These are phyloP conservation scores for Cystobasidium slooffiae DNA, from an alignment of 1,284 basidiomycete species.

Conservation along the genomic window DNA sequence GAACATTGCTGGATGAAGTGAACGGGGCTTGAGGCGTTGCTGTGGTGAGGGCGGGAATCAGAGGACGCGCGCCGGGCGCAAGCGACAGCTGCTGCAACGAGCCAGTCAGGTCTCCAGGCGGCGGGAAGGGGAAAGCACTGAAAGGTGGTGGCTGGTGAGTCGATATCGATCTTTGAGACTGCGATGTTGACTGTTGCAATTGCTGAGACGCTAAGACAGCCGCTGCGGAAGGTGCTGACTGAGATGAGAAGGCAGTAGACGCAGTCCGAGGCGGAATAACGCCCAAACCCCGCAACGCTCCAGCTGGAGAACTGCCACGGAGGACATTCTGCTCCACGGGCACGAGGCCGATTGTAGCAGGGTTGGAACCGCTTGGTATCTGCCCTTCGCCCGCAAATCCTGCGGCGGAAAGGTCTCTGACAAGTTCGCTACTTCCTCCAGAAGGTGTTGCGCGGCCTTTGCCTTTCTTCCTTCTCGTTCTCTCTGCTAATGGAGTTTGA, in stretches of 20 bases:
- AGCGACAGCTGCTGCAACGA: constrained; percentile 10
- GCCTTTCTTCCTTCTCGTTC: constrained; percentile 11
- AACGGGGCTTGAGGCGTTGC: neutral
- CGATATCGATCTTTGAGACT: neutral
- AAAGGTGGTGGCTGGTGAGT: neutral
- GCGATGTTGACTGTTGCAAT: neutral
- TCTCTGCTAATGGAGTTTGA: constrained; percentile 20
- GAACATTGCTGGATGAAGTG: neutral
- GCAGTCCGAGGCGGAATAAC: neutral
- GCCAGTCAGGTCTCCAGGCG: constrained; percentile 8
- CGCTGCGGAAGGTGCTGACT: constrained; percentile 9
- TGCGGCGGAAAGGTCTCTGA: neutral
- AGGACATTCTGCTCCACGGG: neutral
- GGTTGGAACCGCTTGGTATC: neutral
- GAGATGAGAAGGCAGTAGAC: neutral
- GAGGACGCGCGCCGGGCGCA: neutral
- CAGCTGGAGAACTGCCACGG: no score
- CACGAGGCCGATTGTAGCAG: constrained; percentile 12
- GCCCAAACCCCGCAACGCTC: neutral
- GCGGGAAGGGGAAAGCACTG: neutral
- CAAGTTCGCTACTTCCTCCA: neutral
- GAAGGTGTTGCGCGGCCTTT: constrained; percentile 2
- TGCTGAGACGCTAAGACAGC: neutral
- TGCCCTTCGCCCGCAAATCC: neutral
- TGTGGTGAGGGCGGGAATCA: neutral